Percentiles rank a stretch among this genome's conserved stretches.
These are phyloP conservation scores for Alternaria burnsii DNA, from an alignment of 2,329 filamentous ascomycete species.

Conservation along the genomic window DNA sequence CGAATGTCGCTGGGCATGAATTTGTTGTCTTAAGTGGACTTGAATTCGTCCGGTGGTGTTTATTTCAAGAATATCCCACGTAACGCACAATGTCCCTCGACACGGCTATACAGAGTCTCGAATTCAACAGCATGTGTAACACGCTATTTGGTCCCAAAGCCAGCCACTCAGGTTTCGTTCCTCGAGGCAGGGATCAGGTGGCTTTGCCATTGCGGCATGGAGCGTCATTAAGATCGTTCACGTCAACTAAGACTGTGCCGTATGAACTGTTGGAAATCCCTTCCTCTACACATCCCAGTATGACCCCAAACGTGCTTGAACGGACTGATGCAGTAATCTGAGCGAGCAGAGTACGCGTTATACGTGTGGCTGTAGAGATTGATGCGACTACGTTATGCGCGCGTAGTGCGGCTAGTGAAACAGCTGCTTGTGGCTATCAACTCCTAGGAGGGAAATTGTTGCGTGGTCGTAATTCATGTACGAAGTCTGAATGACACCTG, in stretches of 20 bases:
- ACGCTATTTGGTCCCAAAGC: not conserved
- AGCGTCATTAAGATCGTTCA: not conserved
- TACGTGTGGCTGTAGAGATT: not conserved
- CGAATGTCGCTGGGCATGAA: not conserved
- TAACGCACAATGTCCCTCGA: not conserved
- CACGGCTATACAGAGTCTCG: not conserved
- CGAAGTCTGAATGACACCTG: not conserved
- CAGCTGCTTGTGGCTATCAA: not conserved
- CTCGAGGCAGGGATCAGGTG: not conserved
- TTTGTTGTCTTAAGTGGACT: not conserved
- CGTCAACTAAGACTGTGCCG: not conserved
- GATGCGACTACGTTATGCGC: not conserved
- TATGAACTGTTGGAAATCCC: conserved; percentile 1
- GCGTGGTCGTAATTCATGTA: not conserved
- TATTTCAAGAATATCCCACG: not conserved
- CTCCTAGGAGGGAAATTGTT: not conserved
- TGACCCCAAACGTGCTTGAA: not conserved
- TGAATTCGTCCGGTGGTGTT: not conserved
- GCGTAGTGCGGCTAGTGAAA: conserved; percentile 1
- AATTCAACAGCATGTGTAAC: not conserved
- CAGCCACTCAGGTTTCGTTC: not conserved
- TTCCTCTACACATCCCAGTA: not conserved
- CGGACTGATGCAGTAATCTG: not conserved
- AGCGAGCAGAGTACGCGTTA: not conserved
- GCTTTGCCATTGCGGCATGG: not conserved